phyloP scores from a whole-genome alignment of 257 asterid genomes.

The Capsicum chinense region DNA sequence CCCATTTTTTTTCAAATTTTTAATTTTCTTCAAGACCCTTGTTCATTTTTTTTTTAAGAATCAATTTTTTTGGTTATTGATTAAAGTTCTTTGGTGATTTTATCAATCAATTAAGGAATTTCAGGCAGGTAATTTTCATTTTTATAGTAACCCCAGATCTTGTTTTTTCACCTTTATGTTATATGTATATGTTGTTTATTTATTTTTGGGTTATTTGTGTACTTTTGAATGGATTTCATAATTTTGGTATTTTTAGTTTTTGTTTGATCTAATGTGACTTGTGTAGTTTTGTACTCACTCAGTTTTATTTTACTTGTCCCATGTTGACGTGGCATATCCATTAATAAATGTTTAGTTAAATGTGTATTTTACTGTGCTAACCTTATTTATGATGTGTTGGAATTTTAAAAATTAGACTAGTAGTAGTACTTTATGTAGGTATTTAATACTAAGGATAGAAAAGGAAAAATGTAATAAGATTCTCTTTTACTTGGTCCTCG shows the following conservation, averaged over 20 bases:
- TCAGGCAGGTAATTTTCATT: slow-evolving; percentile 31
- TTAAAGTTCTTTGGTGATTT: not conserved
- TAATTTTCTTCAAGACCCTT: not conserved
- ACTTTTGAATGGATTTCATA: not conserved
- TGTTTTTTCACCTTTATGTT: not conserved
- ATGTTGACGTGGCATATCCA: no score
- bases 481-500: no score
- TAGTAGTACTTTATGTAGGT: no score
- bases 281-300: not conserved
- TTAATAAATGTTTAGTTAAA: no score
- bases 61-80: not conserved
- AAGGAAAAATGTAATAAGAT: no score
- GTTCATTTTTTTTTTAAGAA: not conserved
- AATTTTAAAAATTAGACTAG: no score
- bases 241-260: slow-evolving; percentile 2
- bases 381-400: no score
- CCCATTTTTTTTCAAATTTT: not conserved
- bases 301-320: no score
- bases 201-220: not conserved
- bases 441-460: no score
- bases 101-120: slow-evolving; percentile 31
- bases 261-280: slow-evolving; percentile 21
- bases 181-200: not conserved
- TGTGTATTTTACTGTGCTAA: no score
- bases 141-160: slow-evolving; percentile 32